A percentile compares a stretch with the other conserved stretches of the same genome.
phyloP scores from a whole-genome alignment of 2,329 filamentous ascomycete species.

The Annulohypoxylon truncatum region DNA sequence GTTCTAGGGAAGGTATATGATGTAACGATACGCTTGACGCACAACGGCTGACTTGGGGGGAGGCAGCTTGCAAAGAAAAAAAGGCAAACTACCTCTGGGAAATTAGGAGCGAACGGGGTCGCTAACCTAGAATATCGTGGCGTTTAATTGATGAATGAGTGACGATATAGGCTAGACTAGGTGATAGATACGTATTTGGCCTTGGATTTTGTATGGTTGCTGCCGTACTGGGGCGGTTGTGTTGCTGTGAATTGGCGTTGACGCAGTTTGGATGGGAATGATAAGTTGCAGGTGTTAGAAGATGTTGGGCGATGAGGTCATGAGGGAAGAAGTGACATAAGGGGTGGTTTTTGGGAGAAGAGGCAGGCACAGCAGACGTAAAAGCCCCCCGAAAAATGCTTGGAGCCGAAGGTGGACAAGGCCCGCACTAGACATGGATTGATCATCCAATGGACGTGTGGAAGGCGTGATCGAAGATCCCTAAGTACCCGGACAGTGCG shows the following conservation, averaged over 20 bases:
- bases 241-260: conserved; percentile 27
- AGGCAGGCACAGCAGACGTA: conserved; percentile 53
- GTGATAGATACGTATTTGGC: background rate
- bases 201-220: conserved; percentile 13
- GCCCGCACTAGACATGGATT: conserved; percentile 36
- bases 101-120: conserved; percentile 35
- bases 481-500: conserved; percentile 48
- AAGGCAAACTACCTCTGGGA: conserved; percentile 50
- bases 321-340: conserved; percentile 56
- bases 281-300: conserved; percentile 45
- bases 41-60: conserved; percentile 42
- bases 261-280: conserved; percentile 38
- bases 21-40: conserved; percentile 50
- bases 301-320: conserved; percentile 52
- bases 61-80: conserved; percentile 48
- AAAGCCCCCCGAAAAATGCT: conserved; percentile 51
- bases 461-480: conserved; percentile 48
- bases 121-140: conserved; percentile 35
- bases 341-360: conserved; percentile 52
- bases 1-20: conserved; percentile 50
- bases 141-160: conserved; percentile 38
- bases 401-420: conserved; percentile 46
- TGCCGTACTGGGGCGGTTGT: conserved; percentile 3
- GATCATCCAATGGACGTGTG: conserved; percentile 43
- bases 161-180: conserved; percentile 37